Conservation (phyloP, 805 yeast genomes). For the Zygoascus ofunaensis region DNA sequence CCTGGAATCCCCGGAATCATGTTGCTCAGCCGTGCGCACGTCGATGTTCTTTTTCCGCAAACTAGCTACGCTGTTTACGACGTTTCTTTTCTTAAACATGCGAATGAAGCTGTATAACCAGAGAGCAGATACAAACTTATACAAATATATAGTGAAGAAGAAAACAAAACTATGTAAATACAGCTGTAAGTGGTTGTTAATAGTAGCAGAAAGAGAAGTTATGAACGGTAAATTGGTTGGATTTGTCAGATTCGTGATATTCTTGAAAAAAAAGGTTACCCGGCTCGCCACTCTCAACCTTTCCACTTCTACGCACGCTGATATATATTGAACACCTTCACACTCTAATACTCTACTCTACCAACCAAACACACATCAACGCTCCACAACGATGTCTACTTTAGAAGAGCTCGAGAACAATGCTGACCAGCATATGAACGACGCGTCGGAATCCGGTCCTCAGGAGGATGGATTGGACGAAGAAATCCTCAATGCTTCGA, state of each 20-base stretch:
- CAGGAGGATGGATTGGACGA: constrained; percentile 59
- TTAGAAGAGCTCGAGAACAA: constrained; percentile 62
- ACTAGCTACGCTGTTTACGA: background rate
- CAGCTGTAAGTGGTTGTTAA: background rate
- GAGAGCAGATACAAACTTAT: background rate
- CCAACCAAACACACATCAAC: background rate
- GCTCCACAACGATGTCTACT: constrained; percentile 52
- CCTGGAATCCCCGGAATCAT: background rate
- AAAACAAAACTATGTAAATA: too few species aligned
- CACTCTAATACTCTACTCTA: background rate
- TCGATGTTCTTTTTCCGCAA: too few species aligned
- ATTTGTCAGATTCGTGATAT: background rate
- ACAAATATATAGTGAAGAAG: too few species aligned
- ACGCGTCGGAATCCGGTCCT: constrained; percentile 20
- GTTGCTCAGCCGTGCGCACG: too few species aligned
- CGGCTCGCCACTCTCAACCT: background rate
- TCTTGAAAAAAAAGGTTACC: background rate
- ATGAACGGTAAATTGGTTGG: too few species aligned
- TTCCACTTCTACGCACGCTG: background rate
- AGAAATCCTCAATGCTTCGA: constrained; percentile 69
- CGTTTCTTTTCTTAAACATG: background rate
- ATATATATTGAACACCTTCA: background rate
- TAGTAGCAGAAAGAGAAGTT: too few species aligned
- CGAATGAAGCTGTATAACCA: background rate
- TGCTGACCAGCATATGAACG: constrained; percentile 38